These are phyloP conservation scores for Penicillium hesseltinei DNA, from an alignment of 2,329 filamentous ascomycete species.

Conservation along the genomic window DNA sequence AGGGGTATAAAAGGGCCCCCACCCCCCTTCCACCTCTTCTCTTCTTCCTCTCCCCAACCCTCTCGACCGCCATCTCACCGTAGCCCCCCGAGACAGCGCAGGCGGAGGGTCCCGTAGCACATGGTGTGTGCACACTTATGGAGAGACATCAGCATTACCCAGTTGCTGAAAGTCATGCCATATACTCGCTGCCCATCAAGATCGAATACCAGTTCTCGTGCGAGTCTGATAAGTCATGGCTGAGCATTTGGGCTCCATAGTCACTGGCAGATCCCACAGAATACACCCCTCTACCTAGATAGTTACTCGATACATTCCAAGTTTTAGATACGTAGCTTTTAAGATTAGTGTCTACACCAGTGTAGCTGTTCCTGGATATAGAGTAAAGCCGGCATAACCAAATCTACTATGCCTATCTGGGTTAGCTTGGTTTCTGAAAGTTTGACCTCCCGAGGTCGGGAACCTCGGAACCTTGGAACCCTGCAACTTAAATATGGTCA, in stretches of 20 bases:
- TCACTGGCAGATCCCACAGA: no score
- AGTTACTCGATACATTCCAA: no score
- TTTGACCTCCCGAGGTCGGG: no score
- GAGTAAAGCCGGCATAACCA: constrained; percentile 2
- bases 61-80: background rate
- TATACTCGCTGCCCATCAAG: no score
- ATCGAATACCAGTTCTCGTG: no score
- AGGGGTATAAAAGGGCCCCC: background rate
- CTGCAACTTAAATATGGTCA: background rate
- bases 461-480: background rate
- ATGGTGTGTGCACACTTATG: background rate
- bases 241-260: no score
- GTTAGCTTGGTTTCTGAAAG: background rate
- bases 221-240: no score
- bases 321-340: background rate
- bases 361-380: no score
- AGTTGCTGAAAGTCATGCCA: no score
- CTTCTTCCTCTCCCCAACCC: background rate
- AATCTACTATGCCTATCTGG: background rate
- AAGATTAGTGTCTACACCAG: background rate
- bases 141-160: no score
- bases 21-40: background rate
- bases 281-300: background rate
- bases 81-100: background rate
- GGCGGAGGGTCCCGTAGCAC: background rate